Conservation (phyloP, 1,284 basidiomycete genomes). For the Bondarzewia mesenterica region DNA sequence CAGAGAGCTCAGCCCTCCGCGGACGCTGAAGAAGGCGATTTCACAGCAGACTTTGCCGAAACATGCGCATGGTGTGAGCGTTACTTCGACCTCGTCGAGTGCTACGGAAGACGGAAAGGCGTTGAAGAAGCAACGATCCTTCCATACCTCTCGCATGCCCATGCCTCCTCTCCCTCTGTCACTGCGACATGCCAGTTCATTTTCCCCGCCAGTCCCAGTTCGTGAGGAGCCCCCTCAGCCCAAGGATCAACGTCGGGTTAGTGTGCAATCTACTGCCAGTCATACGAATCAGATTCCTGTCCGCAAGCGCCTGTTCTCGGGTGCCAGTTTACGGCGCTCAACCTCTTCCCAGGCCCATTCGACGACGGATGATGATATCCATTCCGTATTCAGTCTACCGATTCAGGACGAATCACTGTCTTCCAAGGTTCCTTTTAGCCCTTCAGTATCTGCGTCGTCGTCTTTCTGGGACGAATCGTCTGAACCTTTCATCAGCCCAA, state of each 20-base stretch:
- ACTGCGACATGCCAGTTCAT: conserved; percentile 19
- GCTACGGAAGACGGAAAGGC: conserved; percentile 16
- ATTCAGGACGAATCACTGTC: conserved; percentile 13
- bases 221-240: conserved; percentile 2
- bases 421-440: conserved; percentile 16
- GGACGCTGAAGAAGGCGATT: conserved; percentile 44
- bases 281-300: conserved; percentile 18
- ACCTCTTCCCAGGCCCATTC: conserved; percentile 36
- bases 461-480: conserved; percentile 42
- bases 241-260: conserved; percentile 6
- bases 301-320: conserved; percentile 56
- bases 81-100: conserved; percentile 10
- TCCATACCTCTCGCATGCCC: conserved; percentile 26
- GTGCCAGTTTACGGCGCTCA: conserved; percentile 40
- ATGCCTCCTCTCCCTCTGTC: conserved; percentile 23
- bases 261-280: not conserved
- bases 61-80: conserved; percentile 17
- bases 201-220: conserved; percentile 2
- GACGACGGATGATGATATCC: conserved; percentile 39
- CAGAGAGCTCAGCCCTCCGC: conserved; percentile 21
- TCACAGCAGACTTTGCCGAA: conserved; percentile 49
- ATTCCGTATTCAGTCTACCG: conserved; percentile 42
- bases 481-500: conserved; percentile 1
- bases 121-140: conserved; percentile 28
- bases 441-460: conserved; percentile 18